Evolutionary conservation across 2,329 filamentous ascomycete genomes (phyloP), one percentile per base, ranked within the genome.

Genomic region (Pseudocercospora crystallina): DNA sequence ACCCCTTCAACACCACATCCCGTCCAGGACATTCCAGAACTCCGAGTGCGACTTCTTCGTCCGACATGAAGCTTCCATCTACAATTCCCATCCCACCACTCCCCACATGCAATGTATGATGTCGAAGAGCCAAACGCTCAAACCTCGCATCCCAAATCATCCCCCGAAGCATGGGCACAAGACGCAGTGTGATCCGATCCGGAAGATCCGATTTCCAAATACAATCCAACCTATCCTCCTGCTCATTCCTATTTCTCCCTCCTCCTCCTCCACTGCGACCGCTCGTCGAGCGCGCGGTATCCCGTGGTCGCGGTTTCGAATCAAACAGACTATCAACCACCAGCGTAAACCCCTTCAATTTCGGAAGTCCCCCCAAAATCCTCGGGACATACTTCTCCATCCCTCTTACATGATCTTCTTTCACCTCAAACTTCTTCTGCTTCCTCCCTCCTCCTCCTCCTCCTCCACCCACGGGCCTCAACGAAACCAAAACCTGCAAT

Each of bases 271-370:
- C 36, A 17, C 34, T 30, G 20, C 43, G 43, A 9, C 35, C 37
- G n/a, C 14, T 38, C 14, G 31, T 47, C 13, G 17, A 42, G 20
- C 15, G 26, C 43, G 32, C 49, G 39, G 26, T 52, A 39, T 52
- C 49, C 37, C 49, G 39, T 14, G 49, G 49, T 31, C 49, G 49
- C 8, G 49, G 49, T n/a, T 43, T 44, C 26, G 45, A 31, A 26
- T 52, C 49, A 8, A 52, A 52, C 1, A 52, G 38, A 30, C 43
- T 52, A 29, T 52, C 49, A n/a, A 47, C 29, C 3, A 46, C 44
- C 9, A 52, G 26, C 15, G 34, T 42, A 11, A 52, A 40, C 7
- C 34, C 42, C 17, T 39, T 40, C 13, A 52, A 39, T 14, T 34
- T 37, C 14, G 43, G 49, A 7, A 52, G 33, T 31, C 47, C 43